Evolutionary conservation across 208 protist species (phyloP).

Genomic region (Wallacemonas sp.): DNA sequence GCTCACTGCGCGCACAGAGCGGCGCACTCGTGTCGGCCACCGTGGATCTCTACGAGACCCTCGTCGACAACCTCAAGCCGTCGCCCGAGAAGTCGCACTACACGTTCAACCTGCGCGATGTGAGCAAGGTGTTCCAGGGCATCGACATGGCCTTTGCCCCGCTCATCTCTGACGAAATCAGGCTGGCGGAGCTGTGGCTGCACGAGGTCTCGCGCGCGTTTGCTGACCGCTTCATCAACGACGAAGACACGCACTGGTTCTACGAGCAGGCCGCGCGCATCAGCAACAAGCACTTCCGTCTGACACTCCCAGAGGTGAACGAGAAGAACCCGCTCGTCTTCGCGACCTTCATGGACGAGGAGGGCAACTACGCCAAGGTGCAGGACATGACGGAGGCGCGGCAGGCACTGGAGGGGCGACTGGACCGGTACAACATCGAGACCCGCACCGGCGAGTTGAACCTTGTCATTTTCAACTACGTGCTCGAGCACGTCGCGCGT

Average conservation of each 20-base stretch:
- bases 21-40: conserved; percentile 84
- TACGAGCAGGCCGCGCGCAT: conserved; percentile 65
- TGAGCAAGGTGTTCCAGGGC: conserved; percentile 95
- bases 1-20: conserved; percentile 47
- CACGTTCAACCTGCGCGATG: conserved; percentile 98
- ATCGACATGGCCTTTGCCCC: conserved; percentile 82
- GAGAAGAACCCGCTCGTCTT: conserved; percentile 58
- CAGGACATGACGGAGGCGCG: conserved; percentile 71
- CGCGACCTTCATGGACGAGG: conserved; percentile 82
- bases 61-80: conserved; percentile 93
- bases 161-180: conserved; percentile 66
- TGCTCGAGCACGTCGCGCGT: conserved; percentile 95
- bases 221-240: conserved; percentile 93
- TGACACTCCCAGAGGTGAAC: conserved; percentile 29
- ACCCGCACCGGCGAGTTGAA: conserved; percentile 82
- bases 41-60: conserved; percentile 92
- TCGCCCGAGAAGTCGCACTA: conserved; percentile 98
- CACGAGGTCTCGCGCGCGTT: conserved; percentile 96
- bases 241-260: conserved; percentile 93
- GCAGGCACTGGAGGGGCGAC: conserved; percentile 78
- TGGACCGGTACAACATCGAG: conserved; percentile 90
- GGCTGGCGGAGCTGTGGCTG: conserved; percentile 88
- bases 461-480: conserved; percentile 96
- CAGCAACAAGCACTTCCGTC: conserved; percentile 84
- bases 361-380: conserved; percentile 90